Conservation (phyloP, 129 eudicot genomes). For the Ambrosia artemisiifolia region DNA sequence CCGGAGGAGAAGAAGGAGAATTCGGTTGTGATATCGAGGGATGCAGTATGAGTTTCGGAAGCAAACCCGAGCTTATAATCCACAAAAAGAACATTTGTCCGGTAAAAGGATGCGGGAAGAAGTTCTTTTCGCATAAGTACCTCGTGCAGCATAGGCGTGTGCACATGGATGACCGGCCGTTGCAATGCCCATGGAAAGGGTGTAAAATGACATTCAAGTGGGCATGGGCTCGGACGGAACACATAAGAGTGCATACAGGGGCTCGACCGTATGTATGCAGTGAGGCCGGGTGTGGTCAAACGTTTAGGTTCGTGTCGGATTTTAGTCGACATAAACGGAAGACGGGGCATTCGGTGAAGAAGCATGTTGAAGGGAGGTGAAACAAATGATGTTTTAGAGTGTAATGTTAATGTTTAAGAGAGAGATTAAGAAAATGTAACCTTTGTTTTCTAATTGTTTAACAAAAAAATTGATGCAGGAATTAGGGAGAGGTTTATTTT, state of each 20-base stretch:
- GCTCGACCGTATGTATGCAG: conserved; percentile 80
- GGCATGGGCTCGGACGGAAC: conserved; percentile 99
- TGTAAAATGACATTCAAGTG: conserved; percentile 94
- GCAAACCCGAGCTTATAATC: conserved; percentile 59
- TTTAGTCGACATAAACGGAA: conserved; percentile 97
- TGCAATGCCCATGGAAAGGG: conserved; percentile 97
- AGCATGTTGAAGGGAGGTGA: conserved; percentile 31
- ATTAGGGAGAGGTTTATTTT: conserved; percentile 26
- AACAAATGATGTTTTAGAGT: conserved; percentile 14
- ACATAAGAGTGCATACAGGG: conserved; percentile 91
- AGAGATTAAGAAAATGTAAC: conserved; percentile 21
- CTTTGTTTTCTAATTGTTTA: conserved; percentile 37
- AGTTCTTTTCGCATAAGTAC: conserved; percentile 93
- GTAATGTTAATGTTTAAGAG: conserved; percentile 40
- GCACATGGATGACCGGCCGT: conserved; percentile 84
- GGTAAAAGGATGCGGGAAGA: conserved; percentile 81
- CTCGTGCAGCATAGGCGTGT: conserved; percentile 96
- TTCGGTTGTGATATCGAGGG: conserved; percentile 78
- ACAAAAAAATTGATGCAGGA: conserved; percentile 32
- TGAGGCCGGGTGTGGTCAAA: conserved; percentile 85
- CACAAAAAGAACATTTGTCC: conserved; percentile 82
- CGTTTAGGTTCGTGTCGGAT: conserved; percentile 93
- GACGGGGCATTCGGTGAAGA: conserved; percentile 84
- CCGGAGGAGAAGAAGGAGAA: conserved; percentile 61
- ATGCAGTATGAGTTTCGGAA: conserved; percentile 80